Percentiles rank a stretch among this genome's conserved stretches.
These are phyloP conservation scores for Digitaria exilis DNA, from an alignment of 202 grass and related monocot genomes.

Conservation along the genomic window DNA sequence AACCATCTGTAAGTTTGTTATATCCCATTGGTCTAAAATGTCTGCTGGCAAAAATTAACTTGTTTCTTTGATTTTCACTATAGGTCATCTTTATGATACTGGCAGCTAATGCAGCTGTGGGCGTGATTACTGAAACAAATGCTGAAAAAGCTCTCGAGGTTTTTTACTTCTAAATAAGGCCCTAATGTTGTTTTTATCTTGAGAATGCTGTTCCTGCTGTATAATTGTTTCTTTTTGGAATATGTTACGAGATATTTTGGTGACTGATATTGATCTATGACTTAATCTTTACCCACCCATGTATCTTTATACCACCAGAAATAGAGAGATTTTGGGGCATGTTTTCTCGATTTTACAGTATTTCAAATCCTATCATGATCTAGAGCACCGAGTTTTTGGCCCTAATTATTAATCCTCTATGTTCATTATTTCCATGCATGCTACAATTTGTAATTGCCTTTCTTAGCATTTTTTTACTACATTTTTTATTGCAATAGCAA, in stretches of 20 bases:
- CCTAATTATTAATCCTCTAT: not conserved
- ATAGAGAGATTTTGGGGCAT: conserved; percentile 6
- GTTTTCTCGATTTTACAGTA: not conserved
- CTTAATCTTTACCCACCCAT: conserved; percentile 27
- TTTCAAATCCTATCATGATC: not conserved
- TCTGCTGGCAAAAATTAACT: conserved; percentile 32
- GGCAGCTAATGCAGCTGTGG: conserved; percentile 93
- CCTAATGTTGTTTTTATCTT: conserved; percentile 13
- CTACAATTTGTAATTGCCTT: conserved; percentile 16
- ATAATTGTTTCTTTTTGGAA: conserved; percentile 25
- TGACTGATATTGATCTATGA: conserved; percentile 13
- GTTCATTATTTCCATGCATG: not conserved
- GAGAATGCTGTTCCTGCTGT: conserved; percentile 23
- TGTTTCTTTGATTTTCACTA: conserved; percentile 8
- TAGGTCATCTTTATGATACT: conserved; percentile 99
- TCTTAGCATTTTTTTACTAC: conserved; percentile 4
- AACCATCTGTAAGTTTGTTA: conserved; percentile 91
- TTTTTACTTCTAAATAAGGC: conserved; percentile 34
- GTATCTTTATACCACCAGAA: conserved; percentile 25
- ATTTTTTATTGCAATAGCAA: conserved; percentile 19
- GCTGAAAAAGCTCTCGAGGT: conserved; percentile 99
- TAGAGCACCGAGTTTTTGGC: conserved; percentile 7
- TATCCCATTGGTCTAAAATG: conserved; percentile 17
- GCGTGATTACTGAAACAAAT: conserved; percentile 99
- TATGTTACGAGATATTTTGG: conserved; percentile 12